Evolutionary conservation across 2,329 filamentous ascomycete species (phyloP).

Genomic region (Fonsecaea multimorphosa): DNA sequence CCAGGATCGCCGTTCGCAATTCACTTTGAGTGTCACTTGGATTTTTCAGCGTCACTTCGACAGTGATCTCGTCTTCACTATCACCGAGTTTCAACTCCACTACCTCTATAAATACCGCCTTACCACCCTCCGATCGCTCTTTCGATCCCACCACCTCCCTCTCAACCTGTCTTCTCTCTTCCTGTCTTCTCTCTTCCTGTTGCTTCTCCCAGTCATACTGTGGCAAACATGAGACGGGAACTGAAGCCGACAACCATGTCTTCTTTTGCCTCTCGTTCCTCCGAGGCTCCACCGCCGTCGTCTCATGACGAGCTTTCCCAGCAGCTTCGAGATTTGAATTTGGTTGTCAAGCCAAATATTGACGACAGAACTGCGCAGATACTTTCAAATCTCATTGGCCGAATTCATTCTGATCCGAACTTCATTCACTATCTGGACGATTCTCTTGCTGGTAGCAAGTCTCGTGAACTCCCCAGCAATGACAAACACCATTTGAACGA

Average conservation of each 20-base stretch:
- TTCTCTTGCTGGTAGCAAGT: no score
- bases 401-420: not conserved
- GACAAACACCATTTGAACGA: not conserved
- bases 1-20: not conserved
- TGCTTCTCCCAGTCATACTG: not conserved
- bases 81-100: not conserved
- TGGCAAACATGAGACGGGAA: not conserved
- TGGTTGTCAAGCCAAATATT: not conserved
- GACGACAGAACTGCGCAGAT: not conserved
- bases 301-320: not conserved
- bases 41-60: not conserved
- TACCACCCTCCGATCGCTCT: not conserved
- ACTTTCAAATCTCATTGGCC: not conserved
- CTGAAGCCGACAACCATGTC: not conserved
- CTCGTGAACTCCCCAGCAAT: no score
- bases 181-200: not conserved
- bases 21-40: not conserved
- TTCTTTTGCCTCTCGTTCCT: not conserved
- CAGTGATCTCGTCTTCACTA: not conserved
- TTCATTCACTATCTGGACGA: no score
- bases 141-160: no score
- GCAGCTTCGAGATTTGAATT: not conserved
- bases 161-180: not conserved
- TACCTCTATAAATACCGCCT: constrained; percentile 10
- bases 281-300: not conserved